phyloP scores from a whole-genome alignment of 768 basidiomycete species.

The Mycena amicta region DNA sequence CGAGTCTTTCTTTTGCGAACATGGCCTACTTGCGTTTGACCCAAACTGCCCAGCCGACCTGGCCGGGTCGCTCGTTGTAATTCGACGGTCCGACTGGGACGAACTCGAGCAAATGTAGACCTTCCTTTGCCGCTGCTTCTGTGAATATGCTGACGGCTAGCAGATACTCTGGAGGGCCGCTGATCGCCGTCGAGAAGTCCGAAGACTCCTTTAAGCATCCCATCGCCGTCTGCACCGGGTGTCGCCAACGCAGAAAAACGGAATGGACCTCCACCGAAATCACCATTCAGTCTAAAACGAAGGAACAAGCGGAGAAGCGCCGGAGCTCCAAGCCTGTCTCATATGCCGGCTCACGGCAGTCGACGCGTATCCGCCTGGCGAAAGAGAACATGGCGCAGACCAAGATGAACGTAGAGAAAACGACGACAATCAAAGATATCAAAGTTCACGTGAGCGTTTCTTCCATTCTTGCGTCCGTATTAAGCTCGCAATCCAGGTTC shows the following conservation, averaged over 20 bases:
- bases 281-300: conserved; percentile 45
- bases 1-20: conserved; percentile 64
- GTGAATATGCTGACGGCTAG: conserved; percentile 27
- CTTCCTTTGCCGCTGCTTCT: too few relatives aligned
- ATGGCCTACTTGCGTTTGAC: conserved; percentile 65
- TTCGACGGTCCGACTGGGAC: conserved; percentile 69
- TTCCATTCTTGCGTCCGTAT: background rate
- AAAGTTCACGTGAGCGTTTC: conserved; percentile 61
- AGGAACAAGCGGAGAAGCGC: conserved; percentile 18
- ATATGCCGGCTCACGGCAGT: conserved; percentile 54
- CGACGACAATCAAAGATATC: conserved; percentile 75
- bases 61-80: conserved; percentile 56
- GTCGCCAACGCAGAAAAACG: conserved; percentile 57
- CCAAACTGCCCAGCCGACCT: conserved; percentile 63
- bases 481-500: conserved; percentile 50
- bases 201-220: conserved; percentile 46
- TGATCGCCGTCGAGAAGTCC: conserved; percentile 50
- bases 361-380: conserved; percentile 66
- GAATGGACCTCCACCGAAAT: conserved; percentile 66
- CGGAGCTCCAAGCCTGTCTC: conserved; percentile 20
- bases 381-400: conserved; percentile 53
- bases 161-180: conserved; percentile 61
- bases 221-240: conserved; percentile 59
- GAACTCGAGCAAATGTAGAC: conserved; percentile 59
- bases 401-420: conserved; percentile 59